Conservation (phyloP, 495 filamentous ascomycete species). For the Rusavskia elegans region DNA sequence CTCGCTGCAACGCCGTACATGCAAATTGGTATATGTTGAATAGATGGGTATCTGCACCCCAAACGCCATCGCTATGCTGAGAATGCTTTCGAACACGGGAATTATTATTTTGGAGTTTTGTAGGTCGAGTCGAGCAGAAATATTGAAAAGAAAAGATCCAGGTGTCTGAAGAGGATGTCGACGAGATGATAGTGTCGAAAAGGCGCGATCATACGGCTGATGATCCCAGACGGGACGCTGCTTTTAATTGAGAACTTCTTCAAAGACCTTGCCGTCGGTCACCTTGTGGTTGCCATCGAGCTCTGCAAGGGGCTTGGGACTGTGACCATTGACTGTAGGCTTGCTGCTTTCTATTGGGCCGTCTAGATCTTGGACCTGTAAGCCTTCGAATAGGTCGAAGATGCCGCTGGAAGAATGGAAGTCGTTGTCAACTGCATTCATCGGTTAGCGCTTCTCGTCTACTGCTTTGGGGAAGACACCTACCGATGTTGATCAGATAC, state of each 20-base stretch:
- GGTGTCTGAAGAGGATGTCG: not conserved
- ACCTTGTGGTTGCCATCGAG: not conserved
- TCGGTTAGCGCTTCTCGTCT: slow-evolving; percentile 10
- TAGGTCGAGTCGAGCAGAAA: not conserved
- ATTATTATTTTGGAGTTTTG: not conserved
- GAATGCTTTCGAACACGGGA: not conserved
- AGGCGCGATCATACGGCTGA: not conserved
- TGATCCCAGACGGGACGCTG: not conserved
- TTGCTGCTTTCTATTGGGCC: not conserved
- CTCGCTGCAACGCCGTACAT: not conserved
- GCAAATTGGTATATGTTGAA: not conserved
- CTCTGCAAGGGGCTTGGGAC: not conserved
- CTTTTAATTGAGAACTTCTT: not conserved
- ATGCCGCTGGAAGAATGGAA: slow-evolving; percentile 67
- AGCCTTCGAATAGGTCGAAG: slow-evolving; percentile 71
- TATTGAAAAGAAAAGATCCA: not conserved
- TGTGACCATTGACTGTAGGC: not conserved
- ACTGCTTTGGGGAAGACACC: slow-evolving; percentile 15
- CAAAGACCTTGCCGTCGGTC: not conserved
- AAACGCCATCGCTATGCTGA: slow-evolving; percentile 1
- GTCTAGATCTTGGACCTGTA: slow-evolving; percentile 52
- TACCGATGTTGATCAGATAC: slow-evolving; percentile 93
- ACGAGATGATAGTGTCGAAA: not conserved
- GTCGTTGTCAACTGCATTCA: slow-evolving; percentile 71
- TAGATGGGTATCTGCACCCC: not conserved